A percentile compares a stretch with the other conserved stretches of the same genome.
phyloP scores from a whole-genome alignment of 257 asterid species.

The Solanum tarapatanum region DNA sequence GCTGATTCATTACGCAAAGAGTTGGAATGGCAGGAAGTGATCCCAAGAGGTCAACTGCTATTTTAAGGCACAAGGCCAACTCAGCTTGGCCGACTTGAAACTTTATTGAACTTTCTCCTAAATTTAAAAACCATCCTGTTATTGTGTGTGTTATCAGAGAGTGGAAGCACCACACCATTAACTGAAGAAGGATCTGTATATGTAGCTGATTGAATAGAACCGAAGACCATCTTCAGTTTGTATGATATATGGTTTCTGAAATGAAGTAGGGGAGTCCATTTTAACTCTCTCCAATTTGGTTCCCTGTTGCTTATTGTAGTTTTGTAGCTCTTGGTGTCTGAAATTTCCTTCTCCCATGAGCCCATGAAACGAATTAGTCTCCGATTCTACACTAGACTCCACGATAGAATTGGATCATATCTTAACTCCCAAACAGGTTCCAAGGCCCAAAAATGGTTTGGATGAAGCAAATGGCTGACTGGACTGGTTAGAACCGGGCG shows the following conservation, averaged over 20 bases:
- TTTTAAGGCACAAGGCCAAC: neutral
- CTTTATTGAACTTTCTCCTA: neutral
- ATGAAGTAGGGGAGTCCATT: neutral
- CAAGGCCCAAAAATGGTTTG: neutral
- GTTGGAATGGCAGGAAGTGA: neutral
- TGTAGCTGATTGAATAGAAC: neutral
- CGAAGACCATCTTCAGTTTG: neutral
- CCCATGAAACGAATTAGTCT: neutral
- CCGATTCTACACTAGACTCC: neutral
- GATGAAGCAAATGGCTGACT: neutral
- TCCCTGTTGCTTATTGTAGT: neutral
- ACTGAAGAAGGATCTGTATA: neutral
- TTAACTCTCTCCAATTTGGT: neutral
- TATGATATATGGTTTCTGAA: neutral
- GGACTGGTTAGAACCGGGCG: neutral
- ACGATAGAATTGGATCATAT: neutral
- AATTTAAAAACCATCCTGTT: neutral
- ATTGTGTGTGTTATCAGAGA: neutral
- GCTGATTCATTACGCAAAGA: neutral
- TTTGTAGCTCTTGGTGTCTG: neutral
- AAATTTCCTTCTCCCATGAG: neutral
- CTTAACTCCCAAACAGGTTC: neutral
- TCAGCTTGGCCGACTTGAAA: neutral
- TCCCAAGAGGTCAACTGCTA: neutral
- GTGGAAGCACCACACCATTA: neutral